phyloP scores from a whole-genome alignment of 768 basidiomycete species.

The Trametes cinnabarina region DNA sequence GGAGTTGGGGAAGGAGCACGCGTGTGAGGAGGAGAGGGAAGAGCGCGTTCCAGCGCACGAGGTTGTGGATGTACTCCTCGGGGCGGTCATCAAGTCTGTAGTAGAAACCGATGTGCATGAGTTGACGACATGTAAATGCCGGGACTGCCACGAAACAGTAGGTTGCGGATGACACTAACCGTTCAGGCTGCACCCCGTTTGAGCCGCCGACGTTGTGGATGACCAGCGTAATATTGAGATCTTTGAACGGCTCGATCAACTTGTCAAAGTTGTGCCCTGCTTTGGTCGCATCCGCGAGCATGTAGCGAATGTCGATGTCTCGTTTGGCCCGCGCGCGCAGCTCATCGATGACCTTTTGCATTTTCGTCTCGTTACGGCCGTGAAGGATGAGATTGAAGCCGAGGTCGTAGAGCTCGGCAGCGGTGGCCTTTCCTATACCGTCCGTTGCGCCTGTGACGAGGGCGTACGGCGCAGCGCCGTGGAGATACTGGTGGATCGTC shows the following conservation, averaged over 20 bases:
- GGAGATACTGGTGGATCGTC: slow-evolving; percentile 21
- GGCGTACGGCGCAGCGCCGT: slow-evolving; percentile 25
- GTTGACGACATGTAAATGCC: too few species aligned
- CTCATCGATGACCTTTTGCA: slow-evolving; percentile 24
- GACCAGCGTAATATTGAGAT: slow-evolving; percentile 29
- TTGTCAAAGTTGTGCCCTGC: slow-evolving; percentile 21
- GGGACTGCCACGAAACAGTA: too few species aligned
- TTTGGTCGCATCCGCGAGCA: slow-evolving; percentile 26
- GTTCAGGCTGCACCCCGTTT: background rate
- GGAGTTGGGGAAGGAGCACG: slow-evolving; percentile 29
- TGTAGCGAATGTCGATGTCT: slow-evolving; percentile 22
- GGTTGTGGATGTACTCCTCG: slow-evolving; percentile 16
- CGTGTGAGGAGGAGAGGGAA: slow-evolving; percentile 30
- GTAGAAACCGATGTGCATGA: background rate
- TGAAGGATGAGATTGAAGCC: slow-evolving; percentile 33
- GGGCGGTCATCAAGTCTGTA: slow-evolving; percentile 23
- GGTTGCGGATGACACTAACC: slow-evolving; percentile 20
- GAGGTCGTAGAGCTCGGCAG: slow-evolving; percentile 25
- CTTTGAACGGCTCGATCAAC: slow-evolving; percentile 21
- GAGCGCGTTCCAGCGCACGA: slow-evolving; percentile 21
- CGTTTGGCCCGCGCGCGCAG: slow-evolving; percentile 10
- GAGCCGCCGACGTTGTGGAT: slow-evolving; percentile 28
- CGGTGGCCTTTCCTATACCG: slow-evolving; percentile 29
- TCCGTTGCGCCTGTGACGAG: slow-evolving; percentile 30
- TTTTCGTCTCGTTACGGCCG: slow-evolving; percentile 27